phyloP scores from a whole-genome alignment of 2,329 filamentous ascomycete genomes.

The Sphaerulina vaccinii region DNA sequence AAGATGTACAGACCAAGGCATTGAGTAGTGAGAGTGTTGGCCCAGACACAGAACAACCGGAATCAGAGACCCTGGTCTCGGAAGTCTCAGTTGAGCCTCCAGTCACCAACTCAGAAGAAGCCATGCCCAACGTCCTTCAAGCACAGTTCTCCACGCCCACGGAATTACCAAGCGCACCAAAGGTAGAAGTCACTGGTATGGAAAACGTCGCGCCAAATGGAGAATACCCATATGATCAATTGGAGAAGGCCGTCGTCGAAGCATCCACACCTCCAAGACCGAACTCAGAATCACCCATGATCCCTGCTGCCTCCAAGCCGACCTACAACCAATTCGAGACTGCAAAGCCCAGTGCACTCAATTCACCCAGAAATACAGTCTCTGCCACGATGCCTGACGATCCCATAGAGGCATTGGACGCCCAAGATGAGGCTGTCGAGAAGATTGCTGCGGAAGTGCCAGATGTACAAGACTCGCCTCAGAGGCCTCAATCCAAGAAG shows the following conservation, averaged over 20 bases:
- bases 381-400: slow-evolving; percentile 38
- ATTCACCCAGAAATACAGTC: background rate
- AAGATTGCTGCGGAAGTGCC: slow-evolving; percentile 39
- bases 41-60: slow-evolving; percentile 1
- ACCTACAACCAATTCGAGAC: slow-evolving; percentile 31
- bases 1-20: background rate
- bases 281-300: slow-evolving; percentile 12
- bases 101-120: background rate
- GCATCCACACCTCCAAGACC: slow-evolving; percentile 23
- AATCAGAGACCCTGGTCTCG: background rate
- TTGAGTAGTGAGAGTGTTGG: background rate
- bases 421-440: slow-evolving; percentile 53
- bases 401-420: slow-evolving; percentile 53
- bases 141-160: background rate
- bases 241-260: slow-evolving; percentile 29
- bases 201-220: slow-evolving; percentile 7
- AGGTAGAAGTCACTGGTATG: background rate
- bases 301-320: slow-evolving; percentile 13
- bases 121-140: slow-evolving; percentile 4
- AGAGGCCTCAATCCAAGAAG: slow-evolving; percentile 31
- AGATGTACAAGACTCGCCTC: slow-evolving; percentile 33
- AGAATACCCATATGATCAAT: slow-evolving; percentile 25
- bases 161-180: background rate
- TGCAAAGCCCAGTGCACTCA: slow-evolving; percentile 25
- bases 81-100: background rate